These are phyloP conservation scores for Epicoccum sorghinum DNA, from an alignment of 2,329 filamentous ascomycete species.

Conservation along the genomic window DNA sequence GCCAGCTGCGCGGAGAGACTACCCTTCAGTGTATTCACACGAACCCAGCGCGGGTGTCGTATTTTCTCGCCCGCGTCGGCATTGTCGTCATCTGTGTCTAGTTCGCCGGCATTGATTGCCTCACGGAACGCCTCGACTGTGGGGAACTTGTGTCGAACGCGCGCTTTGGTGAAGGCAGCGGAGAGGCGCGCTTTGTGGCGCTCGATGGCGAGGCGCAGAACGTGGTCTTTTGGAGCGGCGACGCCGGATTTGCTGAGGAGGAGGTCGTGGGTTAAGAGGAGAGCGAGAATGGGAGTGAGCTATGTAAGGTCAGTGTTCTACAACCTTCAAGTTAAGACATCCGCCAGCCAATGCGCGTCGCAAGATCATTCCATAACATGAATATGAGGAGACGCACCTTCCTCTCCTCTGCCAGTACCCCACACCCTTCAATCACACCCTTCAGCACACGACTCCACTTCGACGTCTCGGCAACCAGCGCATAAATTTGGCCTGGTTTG, in stretches of 20 bases:
- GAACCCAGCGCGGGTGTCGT: constrained; percentile 85
- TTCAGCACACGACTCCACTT: constrained; percentile 90
- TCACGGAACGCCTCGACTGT: constrained; percentile 70
- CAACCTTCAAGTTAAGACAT: too few relatives aligned
- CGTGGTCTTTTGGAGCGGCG: constrained; percentile 78
- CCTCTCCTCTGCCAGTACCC: constrained; percentile 76
- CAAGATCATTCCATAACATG: too few relatives aligned
- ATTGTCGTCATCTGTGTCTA: constrained; percentile 25
- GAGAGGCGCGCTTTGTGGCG: constrained; percentile 80
- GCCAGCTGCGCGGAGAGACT: constrained; percentile 73
- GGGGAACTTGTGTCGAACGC: constrained; percentile 72
- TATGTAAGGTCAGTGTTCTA: constrained; percentile 44
- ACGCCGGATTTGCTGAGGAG: constrained; percentile 82
- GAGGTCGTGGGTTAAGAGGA: constrained; percentile 86
- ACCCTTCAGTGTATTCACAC: constrained; percentile 80
- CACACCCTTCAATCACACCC: constrained; percentile 84
- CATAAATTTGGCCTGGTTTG: constrained; percentile 81
- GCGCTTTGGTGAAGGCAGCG: constrained; percentile 81
- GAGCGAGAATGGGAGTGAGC: constrained; percentile 79
- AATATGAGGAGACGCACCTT: constrained; percentile 65
- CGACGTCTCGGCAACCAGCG: constrained; percentile 80
- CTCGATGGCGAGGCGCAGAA: constrained; percentile 75
- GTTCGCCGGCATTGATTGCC: constrained; percentile 57
- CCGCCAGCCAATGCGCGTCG: too few relatives aligned
- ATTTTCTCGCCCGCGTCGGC: constrained; percentile 50